These are phyloP conservation scores for Fusarium dlaminii DNA, from an alignment of 2,329 filamentous ascomycete species.

Conservation along the genomic window DNA sequence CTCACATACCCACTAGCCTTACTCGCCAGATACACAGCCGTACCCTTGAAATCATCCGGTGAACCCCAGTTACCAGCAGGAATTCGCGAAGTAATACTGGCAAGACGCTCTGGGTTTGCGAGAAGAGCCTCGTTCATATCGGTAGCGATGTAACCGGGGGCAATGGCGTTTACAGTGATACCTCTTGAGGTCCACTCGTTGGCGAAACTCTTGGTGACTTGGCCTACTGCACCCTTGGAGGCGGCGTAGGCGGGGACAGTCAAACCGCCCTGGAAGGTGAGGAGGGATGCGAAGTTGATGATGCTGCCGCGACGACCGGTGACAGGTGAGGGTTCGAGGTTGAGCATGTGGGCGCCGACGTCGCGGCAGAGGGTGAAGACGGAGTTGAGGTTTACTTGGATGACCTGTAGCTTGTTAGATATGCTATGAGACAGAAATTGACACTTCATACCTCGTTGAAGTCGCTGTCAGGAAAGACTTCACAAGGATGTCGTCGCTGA, in stretches of 20 bases:
- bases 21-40: conserved; percentile 79
- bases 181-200: conserved; percentile 88
- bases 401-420: conserved; percentile 58
- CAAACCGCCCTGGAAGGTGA: conserved; percentile 87
- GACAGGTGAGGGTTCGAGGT: conserved; percentile 56
- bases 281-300: conserved; percentile 85
- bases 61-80: conserved; percentile 85
- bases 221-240: conserved; percentile 84
- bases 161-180: conserved; percentile 87
- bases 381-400: conserved; percentile 86
- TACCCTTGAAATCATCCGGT: conserved; percentile 89
- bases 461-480: conserved; percentile 79
- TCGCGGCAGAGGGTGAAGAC: conserved; percentile 84
- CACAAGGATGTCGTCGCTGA: conserved; percentile 79
- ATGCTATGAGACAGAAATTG: not conserved
- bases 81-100: conserved; percentile 81
- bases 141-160: conserved; percentile 90
- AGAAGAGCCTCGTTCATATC: conserved; percentile 92
- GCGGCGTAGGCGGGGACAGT: conserved; percentile 90
- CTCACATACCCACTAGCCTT: conserved; percentile 82
- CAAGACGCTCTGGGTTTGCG: conserved; percentile 73
- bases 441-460: conserved; percentile 68
- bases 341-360: conserved; percentile 81
- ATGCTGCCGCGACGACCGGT: conserved; percentile 73
- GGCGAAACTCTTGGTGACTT: conserved; percentile 84